Evolutionary conservation across 192 early-diverging fungal genomes (phyloP).

Genomic region (Powellomyces hirtus): DNA sequence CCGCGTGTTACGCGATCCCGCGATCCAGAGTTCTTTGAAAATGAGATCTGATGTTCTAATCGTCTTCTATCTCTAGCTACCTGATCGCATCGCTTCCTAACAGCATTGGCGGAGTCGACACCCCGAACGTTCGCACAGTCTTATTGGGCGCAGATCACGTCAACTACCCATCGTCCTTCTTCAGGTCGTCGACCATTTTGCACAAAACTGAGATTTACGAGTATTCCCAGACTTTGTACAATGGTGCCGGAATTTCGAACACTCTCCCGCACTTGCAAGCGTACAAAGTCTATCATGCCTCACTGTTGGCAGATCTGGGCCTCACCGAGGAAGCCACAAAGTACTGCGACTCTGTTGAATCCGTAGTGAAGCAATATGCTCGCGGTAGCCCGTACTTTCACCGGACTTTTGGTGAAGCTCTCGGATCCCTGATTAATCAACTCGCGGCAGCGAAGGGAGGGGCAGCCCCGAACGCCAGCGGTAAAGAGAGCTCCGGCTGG

Average conservation of each 20-base stretch:
- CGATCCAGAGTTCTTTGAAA: too few species aligned
- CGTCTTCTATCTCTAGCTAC: conserved; percentile 52
- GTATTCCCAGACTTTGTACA: conserved; percentile 58
- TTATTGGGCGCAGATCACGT: conserved; percentile 64
- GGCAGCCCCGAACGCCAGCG: not conserved
- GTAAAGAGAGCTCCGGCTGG: conserved; percentile 43
- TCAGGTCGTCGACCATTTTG: conserved; percentile 56
- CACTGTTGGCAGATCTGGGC: conserved; percentile 80
- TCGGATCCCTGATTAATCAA: conserved; percentile 54
- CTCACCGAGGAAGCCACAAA: conserved; percentile 64
- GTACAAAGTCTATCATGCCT: conserved; percentile 82
- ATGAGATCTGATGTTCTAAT: too few species aligned
- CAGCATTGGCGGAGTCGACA: conserved; percentile 62
- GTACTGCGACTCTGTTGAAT: conserved; percentile 78
- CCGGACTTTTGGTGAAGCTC: conserved; percentile 61
- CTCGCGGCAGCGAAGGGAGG: conserved; percentile 25
- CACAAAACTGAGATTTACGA: conserved; percentile 85
- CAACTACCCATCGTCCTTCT: conserved; percentile 41
- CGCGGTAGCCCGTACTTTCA: conserved; percentile 83
- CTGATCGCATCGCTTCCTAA: conserved; percentile 64
- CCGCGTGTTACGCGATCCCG: too few species aligned
- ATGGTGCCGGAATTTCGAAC: conserved; percentile 42
- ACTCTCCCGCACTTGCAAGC: conserved; percentile 84
- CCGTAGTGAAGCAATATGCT: conserved; percentile 66
- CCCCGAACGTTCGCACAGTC: conserved; percentile 58